A percentile compares a stretch with the other conserved stretches of the same genome.
Evolutionary conservation across 2,329 filamentous ascomycete species (phyloP).

Genomic region (Thelonectria rubi): DNA sequence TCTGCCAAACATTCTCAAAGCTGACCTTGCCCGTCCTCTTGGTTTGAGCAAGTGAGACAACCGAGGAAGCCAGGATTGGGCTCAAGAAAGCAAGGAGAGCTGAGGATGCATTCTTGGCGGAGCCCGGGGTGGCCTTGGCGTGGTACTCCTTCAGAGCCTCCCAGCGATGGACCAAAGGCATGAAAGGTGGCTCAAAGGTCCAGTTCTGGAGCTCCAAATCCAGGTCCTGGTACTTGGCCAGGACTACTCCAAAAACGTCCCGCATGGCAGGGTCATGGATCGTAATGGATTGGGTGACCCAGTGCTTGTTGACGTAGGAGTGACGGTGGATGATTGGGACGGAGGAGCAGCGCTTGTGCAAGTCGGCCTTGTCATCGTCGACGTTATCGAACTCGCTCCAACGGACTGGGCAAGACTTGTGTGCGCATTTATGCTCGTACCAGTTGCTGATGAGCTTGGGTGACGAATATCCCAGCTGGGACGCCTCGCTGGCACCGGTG

Average conservation of each 20-base stretch:
- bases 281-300: constrained; percentile 46
- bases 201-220: constrained; percentile 46
- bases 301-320: constrained; percentile 39
- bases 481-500: constrained; percentile 1
- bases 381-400: constrained; percentile 44
- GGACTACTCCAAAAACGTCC: constrained; percentile 40
- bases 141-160: constrained; percentile 29
- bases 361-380: constrained; percentile 41
- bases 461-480: constrained; percentile 11
- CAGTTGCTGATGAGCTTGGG: constrained; percentile 19
- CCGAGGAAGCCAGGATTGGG: constrained; percentile 41
- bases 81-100: constrained; percentile 42
- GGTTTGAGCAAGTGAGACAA: constrained; percentile 39
- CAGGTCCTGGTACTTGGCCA: constrained; percentile 47
- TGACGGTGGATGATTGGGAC: constrained; percentile 48
- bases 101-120: constrained; percentile 14
- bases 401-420: constrained; percentile 37
- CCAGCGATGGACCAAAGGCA: constrained; percentile 50
- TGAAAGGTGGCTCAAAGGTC: constrained; percentile 46
- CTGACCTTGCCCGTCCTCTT: constrained; percentile 43
- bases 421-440: constrained; percentile 40
- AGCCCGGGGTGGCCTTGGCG: not conserved
- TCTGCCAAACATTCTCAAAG: constrained; percentile 47
- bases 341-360: constrained; percentile 33
- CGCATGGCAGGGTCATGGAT: constrained; percentile 46